Evolutionary conservation across 2,329 filamentous ascomycete genomes (phyloP).

Genomic region (Colletotrichum brevisporum): DNA sequence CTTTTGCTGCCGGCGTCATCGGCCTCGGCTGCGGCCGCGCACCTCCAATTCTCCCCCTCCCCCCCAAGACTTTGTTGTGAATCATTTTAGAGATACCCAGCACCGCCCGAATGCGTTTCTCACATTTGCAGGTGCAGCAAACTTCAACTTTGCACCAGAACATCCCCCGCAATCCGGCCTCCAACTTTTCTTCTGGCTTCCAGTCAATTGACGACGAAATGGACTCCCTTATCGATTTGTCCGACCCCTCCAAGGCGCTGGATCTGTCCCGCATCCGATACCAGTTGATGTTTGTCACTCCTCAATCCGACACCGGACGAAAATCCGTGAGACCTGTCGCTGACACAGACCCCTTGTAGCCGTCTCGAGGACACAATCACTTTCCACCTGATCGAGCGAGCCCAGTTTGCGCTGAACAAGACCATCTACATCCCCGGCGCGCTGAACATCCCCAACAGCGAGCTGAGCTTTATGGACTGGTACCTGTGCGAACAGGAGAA

Average conservation of each 20-base stretch:
- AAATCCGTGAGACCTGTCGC: background rate
- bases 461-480: conserved; percentile 93
- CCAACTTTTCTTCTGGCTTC: conserved; percentile 9
- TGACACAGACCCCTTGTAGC: conserved; percentile 61
- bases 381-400: conserved; percentile 95
- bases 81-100: conserved; percentile 1
- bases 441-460: conserved; percentile 80
- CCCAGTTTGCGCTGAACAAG: conserved; percentile 94
- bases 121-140: conserved; percentile 22
- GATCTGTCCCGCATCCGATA: conserved; percentile 94
- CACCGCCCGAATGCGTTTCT: conserved; percentile 32
- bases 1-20: conserved; percentile 37
- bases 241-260: conserved; percentile 85
- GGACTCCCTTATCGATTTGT: conserved; percentile 92
- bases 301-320: background rate
- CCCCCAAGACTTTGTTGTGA: conserved; percentile 25
- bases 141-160: conserved; percentile 23
- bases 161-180: conserved; percentile 2
- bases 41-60: background rate
- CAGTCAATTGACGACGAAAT: conserved; percentile 63
- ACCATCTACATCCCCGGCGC: conserved; percentile 88
- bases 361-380: conserved; percentile 98
- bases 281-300: conserved; percentile 82
- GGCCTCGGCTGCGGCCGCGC: conserved; percentile 23
- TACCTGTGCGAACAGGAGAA: conserved; percentile 91